Base-by-base conservation (phyloP, 768 basidiomycete species). In the Ephemerocybe angulata region DNA sequence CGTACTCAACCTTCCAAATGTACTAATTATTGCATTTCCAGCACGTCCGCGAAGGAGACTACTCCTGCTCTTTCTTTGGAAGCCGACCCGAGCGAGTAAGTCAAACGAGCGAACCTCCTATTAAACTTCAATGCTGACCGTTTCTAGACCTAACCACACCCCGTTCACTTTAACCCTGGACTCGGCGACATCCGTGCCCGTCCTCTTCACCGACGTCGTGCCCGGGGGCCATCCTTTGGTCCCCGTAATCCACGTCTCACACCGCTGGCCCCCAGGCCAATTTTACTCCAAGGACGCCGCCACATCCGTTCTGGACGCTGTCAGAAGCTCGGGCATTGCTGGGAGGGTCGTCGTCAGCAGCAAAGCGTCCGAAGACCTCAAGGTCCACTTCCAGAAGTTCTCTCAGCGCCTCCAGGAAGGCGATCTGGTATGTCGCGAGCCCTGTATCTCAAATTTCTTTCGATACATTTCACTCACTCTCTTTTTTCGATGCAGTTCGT, bases 251-350 rank as follows among this genome's bases (percentile, higher is more conserved):
- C 62, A 73, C 29, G 64, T 76, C 33, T 68, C 65, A 19, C 72
- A 70, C 13, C 75, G 65, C 30, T 76, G 74, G 17, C 75, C 77
- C 8, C 77, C 85, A 1, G 87, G 85, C 19, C 78, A 83, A 60
- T 88, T 89, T 60, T 88, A 86, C 62, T 68, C 67, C 35, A 65
- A 70, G 28, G 63, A 76, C 28, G 67, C 77, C 55, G 82, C 82
- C 2, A 63, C 74, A 30, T 64, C 70, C n/a, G 66, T 88, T 50
- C 70, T 85, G n/a, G 70, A 76, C 52, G 74, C 84, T 5, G 62
- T 88, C 28, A 76, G 77, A 41, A 72, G 78, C 13, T 73, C 72
- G 5, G 81, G 82, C 4, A 71, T 79, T 0, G 76, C 75, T 30
- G 84, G 82, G 2, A 70, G 75, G 53, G 75, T 81, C 25, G 62